Base-by-base conservation (phyloP, 1,139 yeast genomes). In the Eremothecium cymbalariae region DNA sequence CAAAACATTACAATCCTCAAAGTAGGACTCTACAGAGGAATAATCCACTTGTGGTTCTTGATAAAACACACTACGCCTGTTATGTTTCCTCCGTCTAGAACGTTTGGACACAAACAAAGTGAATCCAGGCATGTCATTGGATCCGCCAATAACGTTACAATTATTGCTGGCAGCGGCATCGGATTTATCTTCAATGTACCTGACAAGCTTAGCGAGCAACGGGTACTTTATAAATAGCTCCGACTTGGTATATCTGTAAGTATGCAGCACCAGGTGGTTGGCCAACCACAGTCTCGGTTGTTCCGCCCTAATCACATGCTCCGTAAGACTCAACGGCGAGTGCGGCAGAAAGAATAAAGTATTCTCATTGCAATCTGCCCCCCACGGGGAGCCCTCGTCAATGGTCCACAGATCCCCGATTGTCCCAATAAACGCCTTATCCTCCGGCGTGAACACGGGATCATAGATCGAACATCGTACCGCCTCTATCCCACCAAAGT, bases 261-360 rank as follows among this genome's bases (percentile, higher is more conserved):
- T 72, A 44, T 74, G 79, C 5, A 64, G 60, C 0, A 65, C 43
- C 4, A 73, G 40, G 46, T 74, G 66, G 43, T 75, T 75, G 2
- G 73, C 74, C 18, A 75, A 52, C 31, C 70, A 44, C 21, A 56
- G 53, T 17, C 32, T 39, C 1, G 77, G 77, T 13, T 50, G 35
- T 4, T 58, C 54, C 4, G 32, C 20, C 3, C 28, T 25, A 3
- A 78, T 43, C 1, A 77, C 46, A 1, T 39, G 27, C 29, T 76
- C 72, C 1, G 82, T 74, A 8, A 82, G 57, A 5, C 61, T 64
- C 26, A 79, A 57, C 1, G 86, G 84, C 0, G 88, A 88, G 57
- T 83, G 94, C 0, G 93, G 93, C 37, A 82, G 64, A 48, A 73
- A 82, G 45, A 63, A 74, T 2, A 79, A 52, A 0, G 63, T 58